Evolutionary conservation across 495 filamentous ascomycete species (phyloP).

Genomic region (Acidiella bohemica): DNA sequence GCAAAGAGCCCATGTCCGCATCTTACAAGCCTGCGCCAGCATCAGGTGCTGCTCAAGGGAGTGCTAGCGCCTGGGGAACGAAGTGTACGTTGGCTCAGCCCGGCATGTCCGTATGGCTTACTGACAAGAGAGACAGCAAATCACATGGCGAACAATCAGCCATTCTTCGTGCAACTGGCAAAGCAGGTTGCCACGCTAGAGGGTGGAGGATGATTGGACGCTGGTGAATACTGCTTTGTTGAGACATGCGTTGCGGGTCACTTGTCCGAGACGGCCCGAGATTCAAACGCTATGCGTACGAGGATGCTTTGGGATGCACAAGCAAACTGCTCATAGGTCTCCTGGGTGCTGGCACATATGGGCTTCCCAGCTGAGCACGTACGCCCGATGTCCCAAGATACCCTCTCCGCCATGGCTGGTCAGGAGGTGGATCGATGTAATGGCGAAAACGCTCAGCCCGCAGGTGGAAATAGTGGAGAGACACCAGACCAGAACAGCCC

Average conservation of each 20-base stretch:
- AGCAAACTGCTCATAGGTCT: too few species aligned
- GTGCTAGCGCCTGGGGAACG: slow-evolving; percentile 4
- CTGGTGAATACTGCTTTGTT: neutral
- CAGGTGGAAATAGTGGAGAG: too few species aligned
- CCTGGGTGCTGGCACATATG: too few species aligned
- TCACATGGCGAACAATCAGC: slow-evolving; percentile 16
- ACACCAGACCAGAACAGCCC: too few species aligned
- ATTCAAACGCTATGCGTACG: too few species aligned
- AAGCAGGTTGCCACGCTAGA: slow-evolving; percentile 18
- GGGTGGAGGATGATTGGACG: slow-evolving; percentile 8
- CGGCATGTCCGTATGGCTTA: neutral
- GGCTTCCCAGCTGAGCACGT: too few species aligned
- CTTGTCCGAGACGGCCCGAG: neutral
- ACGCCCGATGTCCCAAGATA: too few species aligned
- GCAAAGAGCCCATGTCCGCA: neutral
- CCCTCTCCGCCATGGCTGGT: too few species aligned
- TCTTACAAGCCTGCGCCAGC: slow-evolving; percentile 9
- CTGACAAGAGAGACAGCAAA: slow-evolving; percentile 6
- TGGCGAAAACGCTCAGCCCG: too few species aligned
- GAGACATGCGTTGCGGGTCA: neutral
- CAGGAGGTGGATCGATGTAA: too few species aligned
- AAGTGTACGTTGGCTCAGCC: slow-evolving; percentile 13
- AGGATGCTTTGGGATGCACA: too few species aligned
- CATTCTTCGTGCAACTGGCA: slow-evolving; percentile 16
- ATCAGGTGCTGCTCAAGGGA: slow-evolving; percentile 1